These are phyloP conservation scores for Orbilia ellipsospora DNA, from an alignment of 2,329 filamentous ascomycete species.

Conservation along the genomic window DNA sequence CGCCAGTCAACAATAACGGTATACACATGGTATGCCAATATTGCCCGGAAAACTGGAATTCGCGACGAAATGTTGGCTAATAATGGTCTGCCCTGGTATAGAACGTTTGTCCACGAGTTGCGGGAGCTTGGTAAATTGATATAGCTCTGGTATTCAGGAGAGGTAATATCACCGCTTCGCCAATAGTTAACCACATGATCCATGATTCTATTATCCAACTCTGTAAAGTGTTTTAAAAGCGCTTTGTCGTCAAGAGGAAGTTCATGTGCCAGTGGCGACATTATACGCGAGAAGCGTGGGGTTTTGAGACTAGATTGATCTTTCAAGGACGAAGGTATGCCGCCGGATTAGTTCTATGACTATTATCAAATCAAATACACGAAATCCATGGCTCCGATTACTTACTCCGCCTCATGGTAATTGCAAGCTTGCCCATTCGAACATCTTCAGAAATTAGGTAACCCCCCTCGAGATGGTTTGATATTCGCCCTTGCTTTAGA, in stretches of 20 bases:
- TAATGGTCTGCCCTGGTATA: conserved; percentile 23
- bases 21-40: conserved; percentile 37
- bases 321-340: no score
- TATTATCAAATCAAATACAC: no score
- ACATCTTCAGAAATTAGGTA: no score
- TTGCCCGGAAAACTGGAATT: conserved; percentile 35
- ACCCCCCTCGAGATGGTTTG: no score
- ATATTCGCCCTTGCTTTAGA: no score
- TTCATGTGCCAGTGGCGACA: neutral
- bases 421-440: no score
- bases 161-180: conserved; percentile 25
- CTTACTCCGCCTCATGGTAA: no score
- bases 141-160: conserved; percentile 25
- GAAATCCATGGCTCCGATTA: no score
- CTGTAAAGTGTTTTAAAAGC: conserved; percentile 20
- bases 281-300: neutral
- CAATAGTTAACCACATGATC: conserved; percentile 43
- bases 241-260: conserved; percentile 23
- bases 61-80: conserved; percentile 18
- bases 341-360: no score
- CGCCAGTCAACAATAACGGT: conserved; percentile 34
- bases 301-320: neutral
- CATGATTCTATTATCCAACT: conserved; percentile 25
- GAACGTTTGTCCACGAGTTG: conserved; percentile 12
- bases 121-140: conserved; percentile 6